Evolutionary conservation across 495 filamentous ascomycete genomes (phyloP).

Genomic region (Hapsidospora chrysogenum): DNA sequence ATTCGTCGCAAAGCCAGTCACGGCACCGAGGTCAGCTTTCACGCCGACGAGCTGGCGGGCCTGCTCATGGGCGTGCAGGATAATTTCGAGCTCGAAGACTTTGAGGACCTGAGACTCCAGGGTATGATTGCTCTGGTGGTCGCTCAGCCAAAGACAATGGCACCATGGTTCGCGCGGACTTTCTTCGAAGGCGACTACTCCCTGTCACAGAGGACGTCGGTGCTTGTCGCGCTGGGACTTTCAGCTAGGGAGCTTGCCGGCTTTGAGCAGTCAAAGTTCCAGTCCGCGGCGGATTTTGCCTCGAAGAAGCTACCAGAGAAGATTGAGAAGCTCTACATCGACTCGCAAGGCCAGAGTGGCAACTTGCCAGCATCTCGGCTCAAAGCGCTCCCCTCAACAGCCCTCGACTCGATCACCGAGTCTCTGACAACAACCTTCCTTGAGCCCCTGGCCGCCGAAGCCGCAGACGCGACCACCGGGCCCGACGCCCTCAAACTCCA

Average conservation of each 20-base stretch:
- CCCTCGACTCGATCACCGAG: conserved; percentile 42
- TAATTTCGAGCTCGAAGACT: conserved; percentile 56
- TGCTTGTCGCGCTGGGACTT: conserved; percentile 69
- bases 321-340: conserved; percentile 32
- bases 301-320: conserved; percentile 52
- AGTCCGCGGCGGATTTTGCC: conserved; percentile 37
- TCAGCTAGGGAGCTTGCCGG: conserved; percentile 80
- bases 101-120: conserved; percentile 60
- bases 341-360: conserved; percentile 6
- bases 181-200: conserved; percentile 91
- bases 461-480: conserved; percentile 53
- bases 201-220: conserved; percentile 58
- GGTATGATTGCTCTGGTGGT: conserved; percentile 73
- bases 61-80: conserved; percentile 66
- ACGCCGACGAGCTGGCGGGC: conserved; percentile 64
- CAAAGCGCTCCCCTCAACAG: conserved; percentile 34
- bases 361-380: conserved; percentile 13
- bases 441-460: conserved; percentile 57
- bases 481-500: conserved; percentile 69
- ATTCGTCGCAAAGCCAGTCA: conserved; percentile 81
- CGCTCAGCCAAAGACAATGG: conserved; percentile 60
- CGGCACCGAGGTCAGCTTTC: conserved; percentile 72
- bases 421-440: conserved; percentile 54
- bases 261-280: conserved; percentile 44
- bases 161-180: conserved; percentile 62